phyloP scores from a whole-genome alignment of 2,329 filamentous ascomycete genomes.

The Trichoderma arundinaceum region DNA sequence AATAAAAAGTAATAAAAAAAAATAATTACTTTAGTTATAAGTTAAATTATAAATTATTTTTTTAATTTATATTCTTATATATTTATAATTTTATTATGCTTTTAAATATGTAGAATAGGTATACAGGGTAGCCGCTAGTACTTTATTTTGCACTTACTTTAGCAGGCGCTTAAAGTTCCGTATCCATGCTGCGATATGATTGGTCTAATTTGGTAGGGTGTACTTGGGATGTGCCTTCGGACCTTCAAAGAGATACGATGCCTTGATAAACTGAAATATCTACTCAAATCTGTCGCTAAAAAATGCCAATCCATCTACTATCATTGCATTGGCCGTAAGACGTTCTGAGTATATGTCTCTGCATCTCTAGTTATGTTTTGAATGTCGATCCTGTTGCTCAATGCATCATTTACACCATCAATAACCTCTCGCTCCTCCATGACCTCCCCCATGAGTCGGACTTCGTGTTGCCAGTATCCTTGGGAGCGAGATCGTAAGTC shows the following conservation, averaged over 20 bases:
- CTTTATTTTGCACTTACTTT: too few species aligned
- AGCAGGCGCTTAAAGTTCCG: too few species aligned
- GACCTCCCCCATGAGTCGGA: conserved; percentile 70
- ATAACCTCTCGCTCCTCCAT: conserved; percentile 81
- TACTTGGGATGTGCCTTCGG: too few species aligned
- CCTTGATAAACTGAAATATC: not conserved
- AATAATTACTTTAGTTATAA: too few species aligned
- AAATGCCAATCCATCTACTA: conserved; percentile 34
- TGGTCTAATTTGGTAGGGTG: too few species aligned
- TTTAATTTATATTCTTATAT: too few species aligned
- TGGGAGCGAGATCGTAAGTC: conserved; percentile 69
- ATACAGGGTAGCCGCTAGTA: too few species aligned
- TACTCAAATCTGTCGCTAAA: not conserved
- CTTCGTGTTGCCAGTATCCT: conserved; percentile 83
- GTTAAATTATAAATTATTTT: too few species aligned
- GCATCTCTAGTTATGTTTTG: conserved; percentile 66
- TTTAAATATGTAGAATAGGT: too few species aligned
- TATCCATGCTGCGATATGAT: too few species aligned
- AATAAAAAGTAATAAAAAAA: not conserved
- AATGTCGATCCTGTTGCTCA: conserved; percentile 69
- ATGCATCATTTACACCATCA: conserved; percentile 70
- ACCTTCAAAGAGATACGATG: not conserved
- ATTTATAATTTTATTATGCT: too few species aligned
- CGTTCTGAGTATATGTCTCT: conserved; percentile 61
- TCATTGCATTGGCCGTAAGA: conserved; percentile 44